Evolutionary conservation across 148 eudicot genomes (phyloP), one percentile per base, ranked within the genome.

Genomic region (Tetragonia tetragonoides): DNA sequence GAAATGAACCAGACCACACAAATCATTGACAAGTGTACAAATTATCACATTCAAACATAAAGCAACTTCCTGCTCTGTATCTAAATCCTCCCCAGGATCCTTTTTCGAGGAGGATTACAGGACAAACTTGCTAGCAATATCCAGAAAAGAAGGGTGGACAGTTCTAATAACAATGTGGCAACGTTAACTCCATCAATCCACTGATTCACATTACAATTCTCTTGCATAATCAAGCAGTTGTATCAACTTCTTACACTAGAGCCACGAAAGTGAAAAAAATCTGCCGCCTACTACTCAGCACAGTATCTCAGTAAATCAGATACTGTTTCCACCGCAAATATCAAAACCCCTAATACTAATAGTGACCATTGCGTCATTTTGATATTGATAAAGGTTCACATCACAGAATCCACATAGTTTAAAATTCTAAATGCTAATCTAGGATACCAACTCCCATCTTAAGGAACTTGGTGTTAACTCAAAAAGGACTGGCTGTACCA

Each of bases 371-470:
- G 49, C 15, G 39, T 38, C 41, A 54, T 42, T 21, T 18, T 21
- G 44, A 57, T 23, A 69, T 14, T n/a, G 51, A 68, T 68, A 4
- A 42, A 17, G 41, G 46, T 76, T 21, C 46, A 28, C 54, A 40
- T 24, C 39, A 42, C 76, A 65, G 21, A 59, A 44, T 3, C 63
- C 72, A 28, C 37, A 53, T 51, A n/a, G 20, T 3, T 72, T 64
- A 61, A 49, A 37, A 61, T 9, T 39, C 41, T 37, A 51, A 60
- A 76, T 64, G 76, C 40, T 15, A 71, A 71, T 71, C 38, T 71
- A 63, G 44, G 72, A 76, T 76, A 49, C 70, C 53, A 39, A 74
- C n/a, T 66, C 23, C 54, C 79, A 78, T 14, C 40, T 23, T 60
- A 78, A 15, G 61, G 66, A 76, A 40, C 68, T 69, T 21, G 17